phyloP scores from a whole-genome alignment of 345 rosid genomes.

The Gossypium mustelinum region DNA sequence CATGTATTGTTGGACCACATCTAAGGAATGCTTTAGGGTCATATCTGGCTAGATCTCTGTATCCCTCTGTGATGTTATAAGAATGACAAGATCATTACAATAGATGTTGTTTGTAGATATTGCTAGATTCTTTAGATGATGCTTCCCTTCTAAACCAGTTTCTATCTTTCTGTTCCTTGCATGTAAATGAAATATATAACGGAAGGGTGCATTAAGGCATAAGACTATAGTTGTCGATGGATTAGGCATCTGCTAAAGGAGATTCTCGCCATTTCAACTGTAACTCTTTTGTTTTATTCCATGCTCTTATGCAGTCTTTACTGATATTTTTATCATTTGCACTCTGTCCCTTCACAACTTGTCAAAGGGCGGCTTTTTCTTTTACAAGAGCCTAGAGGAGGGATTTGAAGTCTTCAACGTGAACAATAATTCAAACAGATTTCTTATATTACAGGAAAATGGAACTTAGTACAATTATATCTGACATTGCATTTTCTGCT shows the following conservation, averaged over 20 bases:
- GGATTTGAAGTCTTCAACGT: background rate
- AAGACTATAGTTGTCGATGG: background rate
- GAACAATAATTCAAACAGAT: background rate
- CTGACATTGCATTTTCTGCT: background rate
- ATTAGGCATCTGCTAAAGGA: background rate
- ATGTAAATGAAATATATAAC: background rate
- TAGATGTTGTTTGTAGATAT: background rate
- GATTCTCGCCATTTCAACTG: background rate
- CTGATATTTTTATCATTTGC: background rate
- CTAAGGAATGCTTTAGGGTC: conserved; percentile 8
- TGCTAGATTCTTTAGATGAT: background rate
- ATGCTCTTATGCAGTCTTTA: background rate
- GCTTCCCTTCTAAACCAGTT: background rate
- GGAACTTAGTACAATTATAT: background rate
- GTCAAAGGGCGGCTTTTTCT: background rate
- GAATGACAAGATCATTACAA: background rate
- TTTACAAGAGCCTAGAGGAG: too few species aligned
- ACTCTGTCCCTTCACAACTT: background rate
- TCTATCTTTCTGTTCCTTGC: background rate
- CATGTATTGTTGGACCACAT: conserved; percentile 18
- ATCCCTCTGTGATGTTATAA: background rate
- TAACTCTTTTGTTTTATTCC: background rate
- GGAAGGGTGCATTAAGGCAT: conserved; percentile 19
- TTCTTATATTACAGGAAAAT: background rate
- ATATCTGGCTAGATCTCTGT: background rate